Evolutionary conservation across 148 eudicot species (phyloP).

Genomic region (Vaccinium macrocarpon): DNA sequence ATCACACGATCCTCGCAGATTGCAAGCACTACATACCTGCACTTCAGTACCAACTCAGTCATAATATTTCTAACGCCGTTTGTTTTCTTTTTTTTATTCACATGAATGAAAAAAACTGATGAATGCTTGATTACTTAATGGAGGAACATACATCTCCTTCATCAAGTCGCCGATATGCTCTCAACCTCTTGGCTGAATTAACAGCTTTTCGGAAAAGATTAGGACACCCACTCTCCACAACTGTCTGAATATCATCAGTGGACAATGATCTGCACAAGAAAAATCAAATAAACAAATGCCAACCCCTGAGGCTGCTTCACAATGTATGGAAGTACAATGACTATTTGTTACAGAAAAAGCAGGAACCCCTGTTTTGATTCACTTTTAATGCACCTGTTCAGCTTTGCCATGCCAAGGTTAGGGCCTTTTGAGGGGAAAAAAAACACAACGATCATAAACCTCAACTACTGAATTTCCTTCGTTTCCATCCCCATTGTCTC

Average conservation of each 20-base stretch:
- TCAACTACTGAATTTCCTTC: background rate
- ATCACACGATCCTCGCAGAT: conserved; percentile 80
- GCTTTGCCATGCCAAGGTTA: background rate
- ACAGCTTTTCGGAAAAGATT: conserved; percentile 72
- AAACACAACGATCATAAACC: background rate
- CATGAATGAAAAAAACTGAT: background rate
- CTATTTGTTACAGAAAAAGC: background rate
- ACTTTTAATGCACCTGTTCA: background rate
- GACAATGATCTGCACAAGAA: conserved; percentile 55
- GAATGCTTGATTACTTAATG: conserved; percentile 11
- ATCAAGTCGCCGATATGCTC: conserved; percentile 56
- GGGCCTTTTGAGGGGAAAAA: background rate
- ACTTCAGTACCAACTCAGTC: background rate
- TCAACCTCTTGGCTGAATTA: conserved; percentile 85
- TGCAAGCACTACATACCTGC: conserved; percentile 80
- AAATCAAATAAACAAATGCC: background rate
- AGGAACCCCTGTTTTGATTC: background rate
- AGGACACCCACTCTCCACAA: conserved; percentile 85
- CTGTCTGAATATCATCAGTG: conserved; percentile 48
- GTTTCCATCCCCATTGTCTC: background rate
- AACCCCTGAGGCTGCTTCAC: background rate
- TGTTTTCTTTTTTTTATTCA: background rate
- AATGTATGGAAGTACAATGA: background rate
- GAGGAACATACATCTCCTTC: conserved; percentile 74
- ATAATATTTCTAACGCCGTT: background rate